These are phyloP conservation scores for Geotrichum phurueaensis DNA, from an alignment of 1,139 yeast genomes.

Conservation along the genomic window DNA sequence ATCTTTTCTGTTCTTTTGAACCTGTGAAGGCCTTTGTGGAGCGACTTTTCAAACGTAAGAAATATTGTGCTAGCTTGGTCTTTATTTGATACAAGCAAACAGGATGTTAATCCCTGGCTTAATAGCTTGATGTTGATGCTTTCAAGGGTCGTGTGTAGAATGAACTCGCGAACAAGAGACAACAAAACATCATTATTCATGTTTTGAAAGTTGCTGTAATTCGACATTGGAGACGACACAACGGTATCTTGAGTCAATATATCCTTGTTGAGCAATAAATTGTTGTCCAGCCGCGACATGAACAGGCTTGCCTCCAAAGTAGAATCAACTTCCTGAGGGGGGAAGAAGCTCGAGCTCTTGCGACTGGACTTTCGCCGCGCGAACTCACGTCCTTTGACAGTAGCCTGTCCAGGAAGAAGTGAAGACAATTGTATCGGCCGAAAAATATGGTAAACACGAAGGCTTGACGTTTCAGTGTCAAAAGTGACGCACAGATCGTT, in stretches of 20 bases:
- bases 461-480: constrained; percentile 19
- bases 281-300: constrained; percentile 7
- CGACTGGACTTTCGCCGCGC: constrained; percentile 15
- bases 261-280: neutral
- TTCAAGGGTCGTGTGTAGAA: neutral
- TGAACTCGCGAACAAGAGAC: constrained; percentile 5
- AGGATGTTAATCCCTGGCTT: neutral
- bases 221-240: neutral
- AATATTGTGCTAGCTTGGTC: neutral
- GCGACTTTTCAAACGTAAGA: constrained; percentile 4
- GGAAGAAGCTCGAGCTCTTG: constrained; percentile 12
- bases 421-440: neutral
- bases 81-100: neutral
- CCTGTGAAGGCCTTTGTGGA: neutral
- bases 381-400: constrained; percentile 3
- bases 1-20: constrained; percentile 5
- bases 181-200: constrained; percentile 12
- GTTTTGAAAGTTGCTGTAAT: neutral
- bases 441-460: constrained; percentile 28
- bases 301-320: constrained; percentile 12
- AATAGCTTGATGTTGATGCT: neutral
- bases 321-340: constrained; percentile 3
- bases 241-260: neutral
- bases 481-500: constrained; percentile 29
- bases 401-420: constrained; percentile 8